Percentiles rank a stretch among this genome's conserved stretches.
Conservation (phyloP, 2,329 filamentous ascomycete genomes). For the Talaromyces islandicus region DNA sequence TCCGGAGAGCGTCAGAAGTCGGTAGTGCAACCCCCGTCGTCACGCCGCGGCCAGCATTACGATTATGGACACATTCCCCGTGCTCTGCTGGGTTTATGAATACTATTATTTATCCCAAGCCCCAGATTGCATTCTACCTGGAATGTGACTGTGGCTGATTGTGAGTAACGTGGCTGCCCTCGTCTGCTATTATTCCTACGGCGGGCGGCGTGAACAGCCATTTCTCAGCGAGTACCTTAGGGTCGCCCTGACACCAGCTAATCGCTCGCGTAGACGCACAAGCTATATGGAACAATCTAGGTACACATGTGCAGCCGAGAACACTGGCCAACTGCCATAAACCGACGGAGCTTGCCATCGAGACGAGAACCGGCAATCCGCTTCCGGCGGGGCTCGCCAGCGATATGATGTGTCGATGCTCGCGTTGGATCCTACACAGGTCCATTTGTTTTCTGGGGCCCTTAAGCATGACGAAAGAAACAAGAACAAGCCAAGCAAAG, state of each 20-base stretch:
- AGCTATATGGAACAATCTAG: neutral
- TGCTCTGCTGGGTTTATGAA: neutral
- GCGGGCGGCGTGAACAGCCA: neutral
- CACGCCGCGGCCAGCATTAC: neutral
- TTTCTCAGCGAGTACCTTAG: neutral
- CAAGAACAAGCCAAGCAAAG: neutral
- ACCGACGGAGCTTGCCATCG: slow-evolving; percentile 1
- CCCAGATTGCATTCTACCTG: neutral
- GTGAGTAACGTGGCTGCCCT: neutral
- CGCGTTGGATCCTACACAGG: neutral
- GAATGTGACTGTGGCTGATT: neutral
- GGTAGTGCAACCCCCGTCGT: slow-evolving; percentile 22
- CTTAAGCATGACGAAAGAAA: neutral
- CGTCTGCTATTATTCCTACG: neutral
- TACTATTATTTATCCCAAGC: neutral
- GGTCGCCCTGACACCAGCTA: neutral
- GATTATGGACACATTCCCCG: neutral
- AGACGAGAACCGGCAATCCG: neutral
- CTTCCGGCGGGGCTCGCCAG: slow-evolving; percentile 2
- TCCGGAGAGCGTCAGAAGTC: slow-evolving; percentile 30
- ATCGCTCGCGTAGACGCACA: neutral
- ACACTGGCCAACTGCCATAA: neutral
- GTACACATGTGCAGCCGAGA: no score
- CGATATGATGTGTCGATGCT: neutral
- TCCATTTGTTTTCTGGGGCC: neutral